phyloP scores from a whole-genome alignment of 2,329 filamentous ascomycete genomes.

The Simplicillium aogashimaense region DNA sequence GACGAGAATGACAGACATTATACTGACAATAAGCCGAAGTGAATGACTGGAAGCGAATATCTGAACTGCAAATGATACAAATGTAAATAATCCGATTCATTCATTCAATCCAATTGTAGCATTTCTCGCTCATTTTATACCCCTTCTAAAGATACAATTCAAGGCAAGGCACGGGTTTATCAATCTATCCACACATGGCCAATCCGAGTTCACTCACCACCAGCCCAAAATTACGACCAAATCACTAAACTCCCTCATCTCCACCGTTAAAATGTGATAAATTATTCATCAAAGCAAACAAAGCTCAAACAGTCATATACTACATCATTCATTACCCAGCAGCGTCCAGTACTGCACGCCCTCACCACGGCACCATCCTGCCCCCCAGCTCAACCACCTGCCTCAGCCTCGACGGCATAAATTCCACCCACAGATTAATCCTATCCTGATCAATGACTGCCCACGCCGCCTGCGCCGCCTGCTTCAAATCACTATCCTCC shows the following conservation, averaged over 20 bases:
- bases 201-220: neutral
- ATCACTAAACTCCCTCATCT: too few species aligned
- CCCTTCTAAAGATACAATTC: too few species aligned
- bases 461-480: slow-evolving; percentile 17
- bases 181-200: neutral
- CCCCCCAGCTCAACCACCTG: slow-evolving; percentile 21
- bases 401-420: slow-evolving; percentile 23
- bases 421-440: slow-evolving; percentile 25
- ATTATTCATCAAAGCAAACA: neutral
- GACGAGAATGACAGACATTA: slow-evolving; percentile 11
- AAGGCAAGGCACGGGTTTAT: neutral
- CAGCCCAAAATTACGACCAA: too few species aligned
- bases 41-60: too few species aligned
- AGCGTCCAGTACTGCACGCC: too few species aligned
- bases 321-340: neutral
- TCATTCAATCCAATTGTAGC: too few species aligned
- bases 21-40: too few species aligned
- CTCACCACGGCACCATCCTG: slow-evolving; percentile 22
- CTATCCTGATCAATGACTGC: slow-evolving; percentile 17
- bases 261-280: too few species aligned
- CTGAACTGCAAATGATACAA: too few species aligned
- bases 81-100: too few species aligned
- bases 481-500: slow-evolving; percentile 21
- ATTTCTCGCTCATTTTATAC: too few species aligned
- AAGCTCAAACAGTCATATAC: neutral